Evolutionary conservation across 192 early-diverging fungal genomes (phyloP), one percentile per base, ranked within the genome.

Genomic region (Backusella liffmaniae): DNA sequence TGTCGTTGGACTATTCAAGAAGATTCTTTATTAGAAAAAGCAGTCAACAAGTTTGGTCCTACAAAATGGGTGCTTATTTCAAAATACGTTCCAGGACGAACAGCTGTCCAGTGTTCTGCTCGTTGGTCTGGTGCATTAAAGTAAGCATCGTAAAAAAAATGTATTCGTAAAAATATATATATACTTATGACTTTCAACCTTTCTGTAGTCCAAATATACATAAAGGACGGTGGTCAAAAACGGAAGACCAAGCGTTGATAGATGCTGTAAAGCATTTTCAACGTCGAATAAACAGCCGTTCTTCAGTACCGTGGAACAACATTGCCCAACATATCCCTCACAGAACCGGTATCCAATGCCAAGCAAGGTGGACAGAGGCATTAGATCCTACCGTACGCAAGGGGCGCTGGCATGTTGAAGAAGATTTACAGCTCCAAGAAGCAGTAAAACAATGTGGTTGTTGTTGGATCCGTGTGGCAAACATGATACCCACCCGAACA

Each of bases 381-480:
- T 49, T 88, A 1, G 86, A 88, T 65, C 86, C 87, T 0, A 46
- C 59, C n/a, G 87, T 88, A 8, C 76, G 82, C 26, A 87, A 85
- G 36, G 87, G 84, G 0, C 76, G 80, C 18, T 88, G 87, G 87
- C 75, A 77, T 1, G 37, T 42, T 0, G 80, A 82, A 32, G 85
- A 90, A 69, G 88, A 86, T 76, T 69, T 42, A n/a, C 78, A 87
- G 29, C 77, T 93, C 15, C 78, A 86, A 42, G 84, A 83, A 1
- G 90, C 84, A 0, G 80, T 86, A 1, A 51, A 66, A 13, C 18
- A 66, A 53, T 81, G 34, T 49, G 76, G 80, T 12, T 78, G 80
- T n/a, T 88, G 87, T 23, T 88, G 87, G 87, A 87, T 88, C 7
- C 79, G 86, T 39, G 87, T 88, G 16, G 83, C 87, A 10, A 83